Evolutionary conservation across 306 rosid species (phyloP), one percentile per base, ranked within the genome.

Genomic region (Crotalaria pallida): DNA sequence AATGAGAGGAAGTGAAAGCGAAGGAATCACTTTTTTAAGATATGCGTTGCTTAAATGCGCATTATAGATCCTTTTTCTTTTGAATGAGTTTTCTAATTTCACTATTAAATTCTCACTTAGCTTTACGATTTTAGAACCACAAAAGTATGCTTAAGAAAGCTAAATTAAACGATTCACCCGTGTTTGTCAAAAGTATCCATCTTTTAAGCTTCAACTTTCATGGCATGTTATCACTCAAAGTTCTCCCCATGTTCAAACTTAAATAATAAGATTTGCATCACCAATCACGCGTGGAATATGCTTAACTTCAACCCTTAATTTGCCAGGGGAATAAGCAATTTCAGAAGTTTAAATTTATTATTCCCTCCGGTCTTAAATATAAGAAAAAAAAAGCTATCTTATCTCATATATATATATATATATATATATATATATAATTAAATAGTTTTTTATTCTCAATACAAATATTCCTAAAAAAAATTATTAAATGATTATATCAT

Each of bases 261-360:
- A 27, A 31, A 45, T 19, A 13, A 47, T 19, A 66, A 67, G 58
- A 31, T 45, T 78, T 76, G 74, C 83, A 79, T 47, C 83, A 79
- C 52, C 53, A 75, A 74, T 67, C 78, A 87, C 71, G 82, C 71
- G 11, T 58, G 67, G 87, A 84, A 81, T 88, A 88, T 88, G 86
- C 90, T 75, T 75, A 40, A 45, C 74, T 72, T 67, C 12, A 13
- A 31, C 29, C 61, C 66, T 26, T 48, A 56, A 73, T 38, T 65
- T 64, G 70, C 65, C 59, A 33, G 18, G 24, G 45, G 60, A 64
- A 64, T 75, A 75, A 74, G 47, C 69, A 44, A 29, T 40, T 18
- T 19, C 12, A 33, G 1, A 65, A 60, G 21, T 10, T 56, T 71
- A 22, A n/a, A 22, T 53, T 49, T 4, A 40, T 7, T 7, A 16